A percentile compares a stretch with the other conserved stretches of the same genome.
These are phyloP conservation scores for Exserohilum turcica DNA, from an alignment of 2,329 filamentous ascomycete species.

Conservation along the genomic window DNA sequence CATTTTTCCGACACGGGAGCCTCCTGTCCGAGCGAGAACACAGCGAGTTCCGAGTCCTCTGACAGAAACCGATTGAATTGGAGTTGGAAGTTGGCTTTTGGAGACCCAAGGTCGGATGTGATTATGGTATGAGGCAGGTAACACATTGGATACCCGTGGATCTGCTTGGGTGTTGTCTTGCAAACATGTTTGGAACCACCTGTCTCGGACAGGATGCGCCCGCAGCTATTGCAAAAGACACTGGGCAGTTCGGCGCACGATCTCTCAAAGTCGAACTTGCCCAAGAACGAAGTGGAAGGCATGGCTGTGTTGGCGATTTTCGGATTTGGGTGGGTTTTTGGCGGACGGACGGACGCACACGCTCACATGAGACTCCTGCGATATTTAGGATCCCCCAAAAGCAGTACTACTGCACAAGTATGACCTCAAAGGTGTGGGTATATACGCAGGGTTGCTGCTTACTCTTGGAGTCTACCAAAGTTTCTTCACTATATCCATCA, in stretches of 20 bases:
- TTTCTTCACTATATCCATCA: neutral
- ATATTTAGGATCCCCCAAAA: neutral
- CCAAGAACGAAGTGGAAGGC: conserved; percentile 2
- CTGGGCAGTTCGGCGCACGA: neutral
- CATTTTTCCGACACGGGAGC: conserved; percentile 7
- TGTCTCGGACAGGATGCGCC: neutral
- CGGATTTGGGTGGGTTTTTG: too few relatives aligned
- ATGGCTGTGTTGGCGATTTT: neutral
- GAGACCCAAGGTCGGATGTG: conserved; percentile 12
- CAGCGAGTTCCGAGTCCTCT: conserved; percentile 16
- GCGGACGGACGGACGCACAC: neutral
- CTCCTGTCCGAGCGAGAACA: conserved; percentile 14
- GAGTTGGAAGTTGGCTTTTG: conserved; percentile 3
- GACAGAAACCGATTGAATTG: conserved; percentile 15
- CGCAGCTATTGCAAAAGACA: conserved; percentile 1
- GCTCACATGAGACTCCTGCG: neutral
- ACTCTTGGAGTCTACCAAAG: neutral
- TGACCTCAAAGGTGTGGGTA: neutral
- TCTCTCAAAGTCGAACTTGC: conserved; percentile 2
- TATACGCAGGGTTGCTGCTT: neutral
- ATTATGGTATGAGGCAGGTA: conserved; percentile 16
- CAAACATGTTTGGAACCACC: conserved; percentile 1
- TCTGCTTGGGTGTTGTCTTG: neutral
- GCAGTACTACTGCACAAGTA: neutral
- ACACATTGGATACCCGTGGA: neutral